Percentiles rank a stretch among this genome's conserved stretches.
phyloP scores from a whole-genome alignment of 1,284 basidiomycete species.

The Cryptococcus neoformans region DNA sequence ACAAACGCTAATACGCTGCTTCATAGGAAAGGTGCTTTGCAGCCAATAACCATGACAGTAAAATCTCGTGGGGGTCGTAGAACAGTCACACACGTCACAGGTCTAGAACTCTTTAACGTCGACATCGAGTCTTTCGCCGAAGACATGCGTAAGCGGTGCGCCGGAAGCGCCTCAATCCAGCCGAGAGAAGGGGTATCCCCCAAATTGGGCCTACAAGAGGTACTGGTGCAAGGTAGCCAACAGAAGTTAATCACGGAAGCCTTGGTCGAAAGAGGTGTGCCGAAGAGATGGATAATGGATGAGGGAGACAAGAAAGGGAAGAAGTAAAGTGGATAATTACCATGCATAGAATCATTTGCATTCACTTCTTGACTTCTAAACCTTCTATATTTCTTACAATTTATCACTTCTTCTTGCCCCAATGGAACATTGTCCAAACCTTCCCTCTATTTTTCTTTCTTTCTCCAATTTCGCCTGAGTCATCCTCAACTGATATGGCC shows the following conservation, averaged over 20 bases:
- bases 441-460: neutral
- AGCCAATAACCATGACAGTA: slow-evolving; percentile 63
- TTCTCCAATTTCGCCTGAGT: no score
- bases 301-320: slow-evolving; percentile 13
- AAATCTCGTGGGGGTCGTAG: slow-evolving; percentile 74
- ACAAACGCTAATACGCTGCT: neutral
- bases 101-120: slow-evolving; percentile 71
- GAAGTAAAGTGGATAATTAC: neutral
- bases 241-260: slow-evolving; percentile 63
- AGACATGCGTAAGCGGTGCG: slow-evolving; percentile 70
- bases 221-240: slow-evolving; percentile 80
- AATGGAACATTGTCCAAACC: neutral
- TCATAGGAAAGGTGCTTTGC: slow-evolving; percentile 68
- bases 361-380: neutral
- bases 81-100: slow-evolving; percentile 69
- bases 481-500: neutral
- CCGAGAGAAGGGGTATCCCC: slow-evolving; percentile 44
- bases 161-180: slow-evolving; percentile 60
- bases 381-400: neutral
- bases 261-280: slow-evolving; percentile 65
- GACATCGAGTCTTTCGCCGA: slow-evolving; percentile 71
- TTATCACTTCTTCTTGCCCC: slow-evolving; percentile 1
- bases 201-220: slow-evolving; percentile 55
- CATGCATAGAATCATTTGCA: neutral
- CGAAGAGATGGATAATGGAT: slow-evolving; percentile 69